These are phyloP conservation scores for Xylariales sp. DNA, from an alignment of 2,329 filamentous ascomycete genomes.

Conservation along the genomic window DNA sequence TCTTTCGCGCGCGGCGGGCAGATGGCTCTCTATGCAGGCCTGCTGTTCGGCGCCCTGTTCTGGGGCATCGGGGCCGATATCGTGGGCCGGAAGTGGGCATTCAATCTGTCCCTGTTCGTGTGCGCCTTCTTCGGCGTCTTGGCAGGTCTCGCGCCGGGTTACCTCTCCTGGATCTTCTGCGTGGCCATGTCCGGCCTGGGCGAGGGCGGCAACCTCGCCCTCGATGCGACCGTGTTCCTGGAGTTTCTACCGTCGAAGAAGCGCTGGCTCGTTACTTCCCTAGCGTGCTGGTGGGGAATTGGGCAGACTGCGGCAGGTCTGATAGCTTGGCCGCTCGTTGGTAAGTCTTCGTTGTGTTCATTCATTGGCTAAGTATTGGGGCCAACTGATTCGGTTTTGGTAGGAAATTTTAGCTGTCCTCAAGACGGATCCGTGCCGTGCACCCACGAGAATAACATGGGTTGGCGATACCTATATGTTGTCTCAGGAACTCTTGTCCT, in stretches of 20 bases:
- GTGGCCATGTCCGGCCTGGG: slow-evolving; percentile 60
- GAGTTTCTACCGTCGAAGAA: slow-evolving; percentile 44
- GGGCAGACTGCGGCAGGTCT: slow-evolving; percentile 41
- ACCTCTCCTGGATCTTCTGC: slow-evolving; percentile 59
- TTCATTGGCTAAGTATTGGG: no score
- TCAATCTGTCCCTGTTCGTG: slow-evolving; percentile 62
- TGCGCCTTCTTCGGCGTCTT: slow-evolving; percentile 58
- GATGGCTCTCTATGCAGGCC: slow-evolving; percentile 49
- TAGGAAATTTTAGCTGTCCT: not conserved
- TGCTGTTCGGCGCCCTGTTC: slow-evolving; percentile 57
- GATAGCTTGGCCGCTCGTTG: slow-evolving; percentile 44
- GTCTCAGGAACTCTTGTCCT: slow-evolving; percentile 41
- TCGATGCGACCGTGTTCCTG: slow-evolving; percentile 52
- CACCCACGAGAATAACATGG: slow-evolving; percentile 15
- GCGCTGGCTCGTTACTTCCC: slow-evolving; percentile 61
- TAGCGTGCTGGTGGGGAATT: slow-evolving; percentile 51
- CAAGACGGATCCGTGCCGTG: not conserved
- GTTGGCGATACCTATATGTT: slow-evolving; percentile 46
- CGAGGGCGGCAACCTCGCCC: slow-evolving; percentile 56
- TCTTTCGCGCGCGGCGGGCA: slow-evolving; percentile 54
- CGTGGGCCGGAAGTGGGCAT: slow-evolving; percentile 63
- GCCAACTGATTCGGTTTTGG: no score
- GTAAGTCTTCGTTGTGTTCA: no score
- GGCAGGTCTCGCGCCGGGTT: slow-evolving; percentile 63
- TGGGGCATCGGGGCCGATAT: slow-evolving; percentile 66